These are phyloP conservation scores for Taiwanofungus camphoratus DNA, from an alignment of 1,284 basidiomycete species.

Conservation along the genomic window DNA sequence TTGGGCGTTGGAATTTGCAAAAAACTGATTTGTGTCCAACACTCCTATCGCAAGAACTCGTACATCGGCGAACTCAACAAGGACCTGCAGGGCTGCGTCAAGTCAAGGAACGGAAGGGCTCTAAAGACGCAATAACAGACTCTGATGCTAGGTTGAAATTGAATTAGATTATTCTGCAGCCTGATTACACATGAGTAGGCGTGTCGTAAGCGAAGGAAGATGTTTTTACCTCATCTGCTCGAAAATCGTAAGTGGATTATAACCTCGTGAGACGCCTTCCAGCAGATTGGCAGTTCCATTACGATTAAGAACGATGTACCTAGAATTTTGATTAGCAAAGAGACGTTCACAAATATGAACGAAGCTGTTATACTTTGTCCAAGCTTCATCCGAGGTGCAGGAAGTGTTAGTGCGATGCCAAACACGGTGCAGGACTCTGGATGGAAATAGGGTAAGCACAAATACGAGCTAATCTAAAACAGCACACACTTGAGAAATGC, in stretches of 20 bases:
- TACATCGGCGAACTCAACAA: conserved; percentile 65
- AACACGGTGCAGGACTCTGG: conserved; percentile 52
- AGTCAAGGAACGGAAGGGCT: conserved; percentile 1
- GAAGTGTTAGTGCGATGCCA: conserved; percentile 60
- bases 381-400: conserved; percentile 74
- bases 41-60: conserved; percentile 70
- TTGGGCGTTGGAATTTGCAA: conserved; percentile 60
- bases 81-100: conserved; percentile 36
- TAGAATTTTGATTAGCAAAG: conserved; percentile 22
- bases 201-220: background rate
- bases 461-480: conserved; percentile 1
- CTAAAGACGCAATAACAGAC: conserved; percentile 33
- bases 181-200: conserved; percentile 28
- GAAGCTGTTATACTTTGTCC: conserved; percentile 57
- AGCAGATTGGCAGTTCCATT: conserved; percentile 69
- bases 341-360: background rate
- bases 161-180: conserved; percentile 55
- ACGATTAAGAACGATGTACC: conserved; percentile 68
- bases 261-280: conserved; percentile 58
- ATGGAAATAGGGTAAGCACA: conserved; percentile 4
- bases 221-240: conserved; percentile 63
- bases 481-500: conserved; percentile 52
- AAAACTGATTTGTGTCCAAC: conserved; percentile 47
- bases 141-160: conserved; percentile 55
- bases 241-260: conserved; percentile 59